Evolutionary conservation across 2,329 filamentous ascomycete species (phyloP), one percentile per base, ranked within the genome.

Genomic region (Stagonosporopsis rhizophila): DNA sequence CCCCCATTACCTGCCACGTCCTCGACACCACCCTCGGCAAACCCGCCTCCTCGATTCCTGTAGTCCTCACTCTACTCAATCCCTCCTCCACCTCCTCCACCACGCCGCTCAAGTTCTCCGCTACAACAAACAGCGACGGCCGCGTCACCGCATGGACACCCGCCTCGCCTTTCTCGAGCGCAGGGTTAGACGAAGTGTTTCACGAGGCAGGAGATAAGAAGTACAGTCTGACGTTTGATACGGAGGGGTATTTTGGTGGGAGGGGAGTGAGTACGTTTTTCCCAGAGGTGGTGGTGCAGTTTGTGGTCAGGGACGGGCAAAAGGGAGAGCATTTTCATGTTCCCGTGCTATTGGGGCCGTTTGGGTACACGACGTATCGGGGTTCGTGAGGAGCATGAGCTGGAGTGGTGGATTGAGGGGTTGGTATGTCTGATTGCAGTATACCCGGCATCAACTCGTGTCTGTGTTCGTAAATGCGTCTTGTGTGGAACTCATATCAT

Each of bases 1-100:
- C 74, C 64, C 86, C 85, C 71, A 94, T 95, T 70, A 94, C 91
- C 75, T 94, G 90, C 81, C 91, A 95, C 81, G 85, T 93, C 76
- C 90, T 95, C 74, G 90, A 95, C 81, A 94, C 90, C 11, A 85
- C 87, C n/a, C 79, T 84, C 59, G 91, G 91, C 70, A 83, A 83
- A 54, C 91, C 91, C 20, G 91, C 86, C 15, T 77, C 82, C 53
- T 80, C 81, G 60, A 85, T 95, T 67, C 82, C 82, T 62, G 89
- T 93, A 54, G 86, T 83, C 51, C 85, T 92, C 20, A 78, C 86
- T 44, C 73, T 81, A n/a, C 46, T 37, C 45, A 65, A 49, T 61
- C 68, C 72, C 25, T 66, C 71, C 44, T 73, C 75, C 52, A 75
- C 54, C 38, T 69, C 74, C 4, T 15, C 78, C 78, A 70, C 76